Evolutionary conservation across 116 monocot genomes (phyloP).

Genomic region (Zostera marina): DNA sequence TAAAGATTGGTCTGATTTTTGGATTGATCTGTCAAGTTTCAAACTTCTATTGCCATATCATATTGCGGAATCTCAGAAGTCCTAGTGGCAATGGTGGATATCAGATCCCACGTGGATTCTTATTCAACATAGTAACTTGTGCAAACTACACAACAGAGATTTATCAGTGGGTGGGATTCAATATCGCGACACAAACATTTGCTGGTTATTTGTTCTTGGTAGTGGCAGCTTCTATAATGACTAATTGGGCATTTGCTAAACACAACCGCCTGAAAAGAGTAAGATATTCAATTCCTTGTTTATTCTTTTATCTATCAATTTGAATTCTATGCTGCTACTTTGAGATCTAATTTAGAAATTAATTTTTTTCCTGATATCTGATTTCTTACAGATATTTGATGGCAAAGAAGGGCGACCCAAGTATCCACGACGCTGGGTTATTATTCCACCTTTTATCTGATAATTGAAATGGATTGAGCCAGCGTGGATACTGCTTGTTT

Average conservation of each 20-base stretch:
- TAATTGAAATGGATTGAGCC: not conserved
- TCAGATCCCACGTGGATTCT: slow-evolving; percentile 68
- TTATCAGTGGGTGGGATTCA: slow-evolving; percentile 91
- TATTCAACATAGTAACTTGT: slow-evolving; percentile 90
- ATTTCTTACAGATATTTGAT: slow-evolving; percentile 67
- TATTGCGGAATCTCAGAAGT: slow-evolving; percentile 57
- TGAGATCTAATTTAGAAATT: not conserved
- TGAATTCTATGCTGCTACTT: not conserved
- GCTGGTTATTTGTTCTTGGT: slow-evolving; percentile 82
- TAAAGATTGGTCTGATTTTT: slow-evolving; percentile 76
- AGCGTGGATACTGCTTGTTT: not conserved
- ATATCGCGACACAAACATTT: slow-evolving; percentile 83
- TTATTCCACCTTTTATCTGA: slow-evolving; percentile 83
- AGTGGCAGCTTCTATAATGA: slow-evolving; percentile 71
- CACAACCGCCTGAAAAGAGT: slow-evolving; percentile 82
- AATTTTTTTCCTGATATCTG: not conserved
- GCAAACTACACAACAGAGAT: slow-evolving; percentile 96
- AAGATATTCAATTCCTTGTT: not conserved
- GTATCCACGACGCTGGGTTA: slow-evolving; percentile 84
- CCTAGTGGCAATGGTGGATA: slow-evolving; percentile 65
- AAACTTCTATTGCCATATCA: slow-evolving; percentile 71
- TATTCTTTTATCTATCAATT: not conserved
- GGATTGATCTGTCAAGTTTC: slow-evolving; percentile 69
- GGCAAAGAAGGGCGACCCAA: slow-evolving; percentile 83
- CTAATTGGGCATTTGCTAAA: slow-evolving; percentile 85